These are phyloP conservation scores for Clarireedia monteithiana DNA, from an alignment of 2,329 filamentous ascomycete genomes.

Conservation along the genomic window DNA sequence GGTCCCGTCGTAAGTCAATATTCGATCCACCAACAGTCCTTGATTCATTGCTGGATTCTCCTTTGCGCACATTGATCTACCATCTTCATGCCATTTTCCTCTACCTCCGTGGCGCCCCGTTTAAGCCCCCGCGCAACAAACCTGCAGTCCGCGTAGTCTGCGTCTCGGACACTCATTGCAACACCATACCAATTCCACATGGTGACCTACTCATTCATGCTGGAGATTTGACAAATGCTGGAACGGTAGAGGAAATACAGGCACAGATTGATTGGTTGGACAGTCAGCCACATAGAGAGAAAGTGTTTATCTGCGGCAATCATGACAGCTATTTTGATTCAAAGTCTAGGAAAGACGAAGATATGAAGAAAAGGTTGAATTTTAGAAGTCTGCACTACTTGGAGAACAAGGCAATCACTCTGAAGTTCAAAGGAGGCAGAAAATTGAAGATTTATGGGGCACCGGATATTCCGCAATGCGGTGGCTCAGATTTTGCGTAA, in stretches of 20 bases:
- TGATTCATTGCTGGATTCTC: conserved; percentile 59
- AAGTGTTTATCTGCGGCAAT: conserved; percentile 79
- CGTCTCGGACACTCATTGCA: conserved; percentile 81
- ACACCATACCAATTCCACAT: conserved; percentile 54
- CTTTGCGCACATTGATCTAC: conserved; percentile 55
- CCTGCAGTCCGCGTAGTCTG: conserved; percentile 69
- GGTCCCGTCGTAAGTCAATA: conserved; percentile 22
- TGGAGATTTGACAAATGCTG: conserved; percentile 72
- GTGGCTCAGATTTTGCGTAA: conserved; percentile 59
- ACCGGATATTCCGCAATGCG: conserved; percentile 70
- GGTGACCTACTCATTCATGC: conserved; percentile 87
- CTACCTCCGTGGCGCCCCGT: conserved; percentile 58
- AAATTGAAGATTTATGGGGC: conserved; percentile 69
- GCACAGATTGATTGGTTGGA: conserved; percentile 77
- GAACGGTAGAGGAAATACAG: conserved; percentile 68
- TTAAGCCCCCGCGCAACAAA: conserved; percentile 45
- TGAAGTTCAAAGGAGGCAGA: conserved; percentile 53
- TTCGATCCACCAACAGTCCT: conserved; percentile 37
- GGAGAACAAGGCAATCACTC: conserved; percentile 56
- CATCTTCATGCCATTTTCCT: conserved; percentile 58
- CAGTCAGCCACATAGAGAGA: conserved; percentile 65
- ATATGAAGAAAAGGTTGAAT: conserved; percentile 50
- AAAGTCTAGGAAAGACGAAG: conserved; percentile 47
- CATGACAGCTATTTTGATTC: conserved; percentile 83
- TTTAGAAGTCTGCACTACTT: conserved; percentile 69